Evolutionary conservation across 768 basidiomycete species (phyloP).

Genomic region (Mycena latifolia): DNA sequence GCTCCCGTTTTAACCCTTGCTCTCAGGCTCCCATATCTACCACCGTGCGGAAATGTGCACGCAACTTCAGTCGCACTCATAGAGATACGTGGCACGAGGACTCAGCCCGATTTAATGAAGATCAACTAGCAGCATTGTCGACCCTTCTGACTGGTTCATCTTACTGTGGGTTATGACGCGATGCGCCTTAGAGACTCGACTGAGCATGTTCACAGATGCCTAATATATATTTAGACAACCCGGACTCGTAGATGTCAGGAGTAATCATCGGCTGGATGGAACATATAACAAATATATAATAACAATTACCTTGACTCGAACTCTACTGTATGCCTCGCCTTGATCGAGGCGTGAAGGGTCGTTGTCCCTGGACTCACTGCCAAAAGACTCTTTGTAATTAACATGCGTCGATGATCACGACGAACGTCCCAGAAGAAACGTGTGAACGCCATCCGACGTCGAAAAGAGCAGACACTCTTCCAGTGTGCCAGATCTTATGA

Average conservation of each 20-base stretch:
- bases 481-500: neutral
- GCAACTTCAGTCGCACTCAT: slow-evolving; percentile 85
- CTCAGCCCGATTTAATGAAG: slow-evolving; percentile 86
- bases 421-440: too few relatives aligned
- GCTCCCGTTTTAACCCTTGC: slow-evolving; percentile 26
- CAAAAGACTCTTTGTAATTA: too few relatives aligned
- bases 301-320: too few relatives aligned
- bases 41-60: slow-evolving; percentile 84
- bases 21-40: slow-evolving; percentile 84
- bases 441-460: too few relatives aligned
- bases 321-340: too few relatives aligned
- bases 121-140: slow-evolving; percentile 85
- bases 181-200: neutral
- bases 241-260: slow-evolving; percentile 1
- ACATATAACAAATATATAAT: neutral
- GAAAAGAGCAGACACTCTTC: neutral
- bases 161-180: slow-evolving; percentile 68
- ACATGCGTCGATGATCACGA: too few relatives aligned
- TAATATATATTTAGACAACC: slow-evolving; percentile 25
- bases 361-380: too few relatives aligned
- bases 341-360: too few relatives aligned
- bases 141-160: slow-evolving; percentile 90
- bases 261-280: slow-evolving; percentile 6
- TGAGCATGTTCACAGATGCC: slow-evolving; percentile 14
- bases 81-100: slow-evolving; percentile 95